A percentile compares a stretch with the other conserved stretches of the same genome.
phyloP scores from a whole-genome alignment of 2,329 filamentous ascomycete genomes.

The Cercospora zeina region DNA sequence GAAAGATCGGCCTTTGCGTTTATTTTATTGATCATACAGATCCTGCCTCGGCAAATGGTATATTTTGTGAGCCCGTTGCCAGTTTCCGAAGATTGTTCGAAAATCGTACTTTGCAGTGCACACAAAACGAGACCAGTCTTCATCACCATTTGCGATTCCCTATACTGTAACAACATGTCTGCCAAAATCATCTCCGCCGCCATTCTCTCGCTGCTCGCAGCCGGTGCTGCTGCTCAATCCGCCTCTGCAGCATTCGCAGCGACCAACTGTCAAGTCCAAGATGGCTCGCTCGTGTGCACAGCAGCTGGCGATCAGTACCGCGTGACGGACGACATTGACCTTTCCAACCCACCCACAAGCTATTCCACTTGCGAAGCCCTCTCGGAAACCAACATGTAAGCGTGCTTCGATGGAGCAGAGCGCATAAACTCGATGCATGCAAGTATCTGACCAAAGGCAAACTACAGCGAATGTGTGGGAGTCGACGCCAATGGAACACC shows the following conservation, averaged over 20 bases:
- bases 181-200: neutral
- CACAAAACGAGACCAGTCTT: neutral
- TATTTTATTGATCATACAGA: neutral
- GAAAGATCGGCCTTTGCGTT: neutral
- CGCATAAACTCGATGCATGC: too few relatives aligned
- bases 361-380: slow-evolving; percentile 1
- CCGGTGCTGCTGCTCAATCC: neutral
- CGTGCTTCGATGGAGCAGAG: neutral
- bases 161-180: neutral
- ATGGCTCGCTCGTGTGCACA: slow-evolving; percentile 1
- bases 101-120: neutral
- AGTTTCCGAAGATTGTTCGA: neutral
- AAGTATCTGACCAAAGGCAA: neutral
- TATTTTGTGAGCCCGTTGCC: neutral
- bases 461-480: neutral
- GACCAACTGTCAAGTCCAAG: slow-evolving; percentile 1
- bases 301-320: neutral
- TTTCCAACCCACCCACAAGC: slow-evolving; percentile 1
- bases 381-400: slow-evolving; percentile 1
- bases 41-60: neutral
- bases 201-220: neutral
- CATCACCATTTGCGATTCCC: neutral
- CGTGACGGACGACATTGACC: neutral
- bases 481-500: neutral
- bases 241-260: slow-evolving; percentile 1